A percentile compares a stretch with the other conserved stretches of the same genome.
Conservation (phyloP, 2,329 filamentous ascomycete species). For the Trichoderma sp. region DNA sequence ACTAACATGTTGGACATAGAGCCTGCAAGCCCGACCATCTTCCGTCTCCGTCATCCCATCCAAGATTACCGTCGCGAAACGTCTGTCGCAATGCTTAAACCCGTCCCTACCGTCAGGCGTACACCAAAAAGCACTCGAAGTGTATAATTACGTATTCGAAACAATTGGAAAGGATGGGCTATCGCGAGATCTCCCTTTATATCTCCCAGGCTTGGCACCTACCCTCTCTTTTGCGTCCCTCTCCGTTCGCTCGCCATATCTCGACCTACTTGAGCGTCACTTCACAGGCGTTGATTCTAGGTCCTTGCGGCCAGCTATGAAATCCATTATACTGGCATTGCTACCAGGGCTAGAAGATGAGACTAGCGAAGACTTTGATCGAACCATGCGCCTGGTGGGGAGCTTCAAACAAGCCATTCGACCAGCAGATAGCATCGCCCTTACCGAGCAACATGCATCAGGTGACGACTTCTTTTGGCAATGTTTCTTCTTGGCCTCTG, state of each 20-base stretch:
- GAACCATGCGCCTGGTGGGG: slow-evolving; percentile 75
- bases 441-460: slow-evolving; percentile 52
- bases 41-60: slow-evolving; percentile 72
- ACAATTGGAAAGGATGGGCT: slow-evolving; percentile 79
- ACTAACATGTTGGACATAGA: slow-evolving; percentile 47
- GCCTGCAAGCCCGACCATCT: slow-evolving; percentile 80
- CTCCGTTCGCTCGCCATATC: slow-evolving; percentile 79
- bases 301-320: slow-evolving; percentile 80
- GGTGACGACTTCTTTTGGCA: slow-evolving; percentile 96
- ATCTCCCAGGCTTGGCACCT: slow-evolving; percentile 83
- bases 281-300: slow-evolving; percentile 69
- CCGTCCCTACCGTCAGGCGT: slow-evolving; percentile 91
- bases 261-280: slow-evolving; percentile 78
- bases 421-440: slow-evolving; percentile 48
- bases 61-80: slow-evolving; percentile 79
- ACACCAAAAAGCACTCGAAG: slow-evolving; percentile 94
- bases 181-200: slow-evolving; percentile 77
- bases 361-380: slow-evolving; percentile 94
- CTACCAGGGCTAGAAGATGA: slow-evolving; percentile 93
- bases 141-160: slow-evolving; percentile 86
- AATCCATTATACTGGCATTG: slow-evolving; percentile 83
- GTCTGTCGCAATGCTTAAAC: slow-evolving; percentile 91
- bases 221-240: slow-evolving; percentile 94
- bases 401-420: slow-evolving; percentile 69
- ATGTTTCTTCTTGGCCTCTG: slow-evolving; percentile 89